Base-by-base conservation (phyloP, 805 yeast genomes). In the Zygotorulaspora sp. region DNA sequence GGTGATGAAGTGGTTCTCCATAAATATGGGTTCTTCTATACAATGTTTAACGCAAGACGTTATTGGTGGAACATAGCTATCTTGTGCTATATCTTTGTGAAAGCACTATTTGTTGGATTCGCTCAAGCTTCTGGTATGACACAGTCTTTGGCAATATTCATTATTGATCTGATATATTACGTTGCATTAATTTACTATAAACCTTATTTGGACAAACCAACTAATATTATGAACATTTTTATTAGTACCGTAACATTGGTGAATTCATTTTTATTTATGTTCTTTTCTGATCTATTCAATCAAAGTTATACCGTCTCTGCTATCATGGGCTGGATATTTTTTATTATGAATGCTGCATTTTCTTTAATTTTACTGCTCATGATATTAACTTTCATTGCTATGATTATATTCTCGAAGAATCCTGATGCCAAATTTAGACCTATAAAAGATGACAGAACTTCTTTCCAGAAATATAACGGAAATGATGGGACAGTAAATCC, bases 271-370 rank as follows among this genome's bases (percentile, higher is more conserved):
- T 71, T 89, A 45, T 89, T 86, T 67, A 58, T 85, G 47, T 89
- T 89, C 68, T 89, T 87, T 58, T 84, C 95, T 3, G 80, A 83
- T 54, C 66, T 89, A 45, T 87, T 84, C 64, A 79, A 81, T 35
- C 96, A 88, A 65, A 80, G 86, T 6, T 80, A 78, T 14, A 74
- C 76, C 6, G 96, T 85, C 9, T 68, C 80, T 10, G 80, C 95
- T 1, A 76, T 89, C 39, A 85, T 89, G 95, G 97, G 94, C 1
- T 83, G 95, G 78, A 71, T 89, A 2, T 89, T 85, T 65, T 89
- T 89, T 61, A 72, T 89, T 40, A 61, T 89, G 59, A 89, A 89
- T 60, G 96, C 96, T 5, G 94, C 90, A 4, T 88, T 84, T 56
- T 78, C 95, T 6, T 70, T 85, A 48, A 70, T 86, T 36, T 67